Conservation (phyloP, 1,284 basidiomycete genomes). For the Paramarasmius palmivorus region DNA sequence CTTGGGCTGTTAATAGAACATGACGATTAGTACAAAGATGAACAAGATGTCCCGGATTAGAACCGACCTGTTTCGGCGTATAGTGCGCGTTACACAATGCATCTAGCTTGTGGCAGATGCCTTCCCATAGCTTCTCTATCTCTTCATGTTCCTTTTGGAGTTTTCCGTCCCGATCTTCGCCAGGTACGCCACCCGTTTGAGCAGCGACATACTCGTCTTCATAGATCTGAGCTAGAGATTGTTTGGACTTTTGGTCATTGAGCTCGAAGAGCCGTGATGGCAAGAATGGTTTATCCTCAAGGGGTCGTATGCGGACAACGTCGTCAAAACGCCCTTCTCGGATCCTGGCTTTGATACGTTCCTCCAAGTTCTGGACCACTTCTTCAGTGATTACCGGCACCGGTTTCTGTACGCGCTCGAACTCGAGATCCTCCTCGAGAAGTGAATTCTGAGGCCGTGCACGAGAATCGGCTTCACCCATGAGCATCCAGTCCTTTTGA, state of each 20-base stretch:
- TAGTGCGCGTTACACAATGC: slow-evolving; percentile 95
- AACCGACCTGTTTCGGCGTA: slow-evolving; percentile 86
- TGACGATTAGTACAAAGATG: no score
- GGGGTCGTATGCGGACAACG: slow-evolving; percentile 77
- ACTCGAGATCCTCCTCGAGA: slow-evolving; percentile 94
- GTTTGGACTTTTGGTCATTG: slow-evolving; percentile 83
- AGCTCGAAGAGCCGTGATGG: slow-evolving; percentile 90
- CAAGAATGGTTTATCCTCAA: slow-evolving; percentile 87
- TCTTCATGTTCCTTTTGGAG: slow-evolving; percentile 88
- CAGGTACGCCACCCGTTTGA: slow-evolving; percentile 50
- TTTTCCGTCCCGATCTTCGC: slow-evolving; percentile 87
- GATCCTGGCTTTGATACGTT: slow-evolving; percentile 90
- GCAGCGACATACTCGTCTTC: slow-evolving; percentile 87
- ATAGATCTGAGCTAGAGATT: slow-evolving; percentile 95
- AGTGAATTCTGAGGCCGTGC: slow-evolving; percentile 90
- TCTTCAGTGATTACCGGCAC: slow-evolving; percentile 93
- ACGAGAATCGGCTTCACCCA: slow-evolving; percentile 87
- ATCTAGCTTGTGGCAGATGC: slow-evolving; percentile 88
- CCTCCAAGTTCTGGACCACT: slow-evolving; percentile 81
- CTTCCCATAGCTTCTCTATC: slow-evolving; percentile 82
- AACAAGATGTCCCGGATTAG: slow-evolving; percentile 11
- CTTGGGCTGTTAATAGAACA: slow-evolving; percentile 66
- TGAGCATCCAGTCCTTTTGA: slow-evolving; percentile 85
- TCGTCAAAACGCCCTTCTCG: slow-evolving; percentile 90
- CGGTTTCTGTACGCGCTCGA: slow-evolving; percentile 86